Evolutionary conservation across 2,329 filamentous ascomycete genomes (phyloP).

Genomic region (Colletotrichum agaves): DNA sequence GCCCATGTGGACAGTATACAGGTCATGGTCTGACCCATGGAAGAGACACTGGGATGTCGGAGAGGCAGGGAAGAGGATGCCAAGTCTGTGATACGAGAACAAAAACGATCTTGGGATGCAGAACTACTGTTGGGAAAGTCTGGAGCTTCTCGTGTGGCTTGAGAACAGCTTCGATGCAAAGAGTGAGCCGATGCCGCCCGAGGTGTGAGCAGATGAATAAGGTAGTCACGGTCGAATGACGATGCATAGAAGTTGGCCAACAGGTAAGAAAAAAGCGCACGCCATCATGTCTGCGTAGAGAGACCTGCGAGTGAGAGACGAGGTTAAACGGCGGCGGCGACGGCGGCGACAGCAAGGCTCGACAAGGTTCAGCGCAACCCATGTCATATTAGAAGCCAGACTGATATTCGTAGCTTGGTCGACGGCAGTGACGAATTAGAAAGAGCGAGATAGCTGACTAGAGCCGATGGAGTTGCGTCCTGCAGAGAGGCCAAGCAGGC

Average conservation of each 20-base stretch:
- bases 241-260: neutral
- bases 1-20: constrained; percentile 24
- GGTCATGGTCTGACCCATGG: constrained; percentile 6
- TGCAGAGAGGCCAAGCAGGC: constrained; percentile 19
- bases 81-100: constrained; percentile 39
- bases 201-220: constrained; percentile 19
- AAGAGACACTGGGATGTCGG: neutral
- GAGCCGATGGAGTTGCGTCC: constrained; percentile 14
- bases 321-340: constrained; percentile 29
- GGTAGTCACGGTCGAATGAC: constrained; percentile 14
- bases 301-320: constrained; percentile 21
- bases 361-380: constrained; percentile 25
- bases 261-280: constrained; percentile 1
- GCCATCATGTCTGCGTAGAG: constrained; percentile 19
- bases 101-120: constrained; percentile 26
- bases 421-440: constrained; percentile 23
- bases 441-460: neutral
- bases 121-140: constrained; percentile 14
- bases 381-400: constrained; percentile 22
- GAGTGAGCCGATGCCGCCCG: neutral
- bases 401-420: constrained; percentile 22
- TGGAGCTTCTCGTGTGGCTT: constrained; percentile 3
- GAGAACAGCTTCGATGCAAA: neutral
- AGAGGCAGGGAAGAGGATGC: constrained; percentile 16
- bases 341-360: constrained; percentile 21